These are phyloP conservation scores for Coffea eugenioides DNA, from an alignment of 257 asterid genomes.

Conservation along the genomic window DNA sequence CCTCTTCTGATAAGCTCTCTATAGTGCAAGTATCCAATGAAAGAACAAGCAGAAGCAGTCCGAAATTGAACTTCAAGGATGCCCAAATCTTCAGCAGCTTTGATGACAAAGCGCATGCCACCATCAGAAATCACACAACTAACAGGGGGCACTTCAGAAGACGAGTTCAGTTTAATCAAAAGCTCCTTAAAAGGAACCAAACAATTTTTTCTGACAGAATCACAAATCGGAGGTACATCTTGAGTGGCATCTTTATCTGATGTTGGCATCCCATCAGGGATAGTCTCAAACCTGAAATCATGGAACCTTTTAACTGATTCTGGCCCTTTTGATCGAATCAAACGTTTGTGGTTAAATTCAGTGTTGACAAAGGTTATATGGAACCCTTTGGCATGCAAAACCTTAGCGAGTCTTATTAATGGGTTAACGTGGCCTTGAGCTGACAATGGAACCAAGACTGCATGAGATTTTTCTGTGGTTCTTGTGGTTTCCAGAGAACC, in stretches of 20 bases:
- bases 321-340: constrained; percentile 42
- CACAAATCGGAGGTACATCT: constrained; percentile 30
- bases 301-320: constrained; percentile 40
- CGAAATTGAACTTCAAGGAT: no score
- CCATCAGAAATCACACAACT: constrained; percentile 33
- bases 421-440: constrained; percentile 58
- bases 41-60: no score
- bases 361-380: constrained; percentile 52
- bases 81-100: no score
- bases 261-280: constrained; percentile 50
- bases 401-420: constrained; percentile 44
- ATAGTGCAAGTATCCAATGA: no score
- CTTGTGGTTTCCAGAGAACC: background rate
- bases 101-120: no score
- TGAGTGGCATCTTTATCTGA: constrained; percentile 42
- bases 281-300: constrained; percentile 48
- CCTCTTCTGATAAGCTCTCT: no score
- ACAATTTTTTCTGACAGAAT: constrained; percentile 32
- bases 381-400: constrained; percentile 44
- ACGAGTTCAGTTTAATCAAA: constrained; percentile 27
- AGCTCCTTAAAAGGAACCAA: constrained; percentile 40
- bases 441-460: constrained; percentile 46
- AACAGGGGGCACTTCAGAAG: constrained; percentile 32
- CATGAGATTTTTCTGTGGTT: constrained; percentile 35
- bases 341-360: constrained; percentile 46